Percentiles rank a stretch among this genome's conserved stretches.
Conservation (phyloP, 257 asterid species). For the Ballota nigra region DNA sequence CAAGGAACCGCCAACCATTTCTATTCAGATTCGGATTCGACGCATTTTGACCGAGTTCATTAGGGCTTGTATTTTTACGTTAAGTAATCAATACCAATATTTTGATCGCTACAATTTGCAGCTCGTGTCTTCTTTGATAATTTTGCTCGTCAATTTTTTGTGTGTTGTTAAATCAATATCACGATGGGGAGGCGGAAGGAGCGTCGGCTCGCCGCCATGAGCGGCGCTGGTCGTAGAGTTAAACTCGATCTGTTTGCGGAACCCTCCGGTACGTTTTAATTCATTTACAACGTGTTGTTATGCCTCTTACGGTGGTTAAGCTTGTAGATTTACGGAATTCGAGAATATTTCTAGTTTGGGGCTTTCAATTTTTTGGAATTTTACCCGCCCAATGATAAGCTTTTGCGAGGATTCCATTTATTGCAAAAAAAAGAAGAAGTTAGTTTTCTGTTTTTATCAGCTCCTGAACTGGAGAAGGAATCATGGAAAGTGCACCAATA, state of each 20-base stretch:
- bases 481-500: background rate
- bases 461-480: background rate
- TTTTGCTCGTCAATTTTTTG: slow-evolving; percentile 11
- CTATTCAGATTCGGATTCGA: background rate
- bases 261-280: slow-evolving; percentile 67
- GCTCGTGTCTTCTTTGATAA: background rate
- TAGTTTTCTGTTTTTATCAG: background rate
- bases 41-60: background rate
- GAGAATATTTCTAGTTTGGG: background rate
- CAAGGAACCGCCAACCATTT: background rate
- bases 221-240: slow-evolving; percentile 74
- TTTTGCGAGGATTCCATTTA: background rate
- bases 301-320: background rate
- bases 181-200: slow-evolving; percentile 94
- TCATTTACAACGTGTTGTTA: background rate
- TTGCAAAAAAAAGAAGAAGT: background rate
- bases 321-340: slow-evolving; percentile 8
- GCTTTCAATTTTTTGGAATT: background rate
- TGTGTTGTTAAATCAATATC: background rate
- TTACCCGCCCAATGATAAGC: background rate
- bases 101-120: slow-evolving; percentile 2
- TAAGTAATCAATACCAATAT: background rate
- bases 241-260: slow-evolving; percentile 93
- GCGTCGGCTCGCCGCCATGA: slow-evolving; percentile 74
- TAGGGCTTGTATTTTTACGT: slow-evolving; percentile 25